A percentile compares a stretch with the other conserved stretches of the same genome.
Conservation (phyloP, 2,329 filamentous ascomycete genomes). For the Capronia americana region DNA sequence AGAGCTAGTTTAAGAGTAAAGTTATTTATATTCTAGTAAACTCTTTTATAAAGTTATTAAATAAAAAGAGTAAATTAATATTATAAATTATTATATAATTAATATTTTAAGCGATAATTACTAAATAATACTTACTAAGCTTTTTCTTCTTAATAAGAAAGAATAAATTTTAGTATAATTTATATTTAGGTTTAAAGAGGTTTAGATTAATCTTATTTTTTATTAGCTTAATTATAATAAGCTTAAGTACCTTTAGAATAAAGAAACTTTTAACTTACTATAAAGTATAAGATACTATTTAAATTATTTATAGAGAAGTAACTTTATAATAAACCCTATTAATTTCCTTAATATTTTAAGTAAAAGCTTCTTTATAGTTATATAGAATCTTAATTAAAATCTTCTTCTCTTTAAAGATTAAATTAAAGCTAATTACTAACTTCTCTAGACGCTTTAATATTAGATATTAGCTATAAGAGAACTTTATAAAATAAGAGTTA, state of each 20-base stretch:
- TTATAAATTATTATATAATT: too few species aligned
- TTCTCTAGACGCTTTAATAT: background rate
- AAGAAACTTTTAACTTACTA: conserved; percentile 10
- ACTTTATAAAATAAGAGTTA: background rate
- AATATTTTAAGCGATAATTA: conserved; percentile 1
- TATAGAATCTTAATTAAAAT: conserved; percentile 6
- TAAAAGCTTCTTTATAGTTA: background rate
- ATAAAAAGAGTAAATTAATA: too few species aligned
- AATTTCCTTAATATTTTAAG: conserved; percentile 4
- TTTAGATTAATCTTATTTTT: background rate
- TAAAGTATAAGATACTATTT: background rate
- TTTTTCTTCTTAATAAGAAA: conserved; percentile 12
- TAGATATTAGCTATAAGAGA: background rate
- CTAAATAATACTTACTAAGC: background rate
- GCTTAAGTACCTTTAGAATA: background rate
- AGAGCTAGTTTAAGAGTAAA: conserved; percentile 3
- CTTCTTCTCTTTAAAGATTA: background rate
- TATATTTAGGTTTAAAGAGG: background rate
- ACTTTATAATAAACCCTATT: background rate
- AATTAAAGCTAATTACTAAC: background rate
- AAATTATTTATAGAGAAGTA: background rate
- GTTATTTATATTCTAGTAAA: background rate
- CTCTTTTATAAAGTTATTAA: too few species aligned
- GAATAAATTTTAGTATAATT: background rate
- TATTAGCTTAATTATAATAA: background rate